Percentiles rank a stretch among this genome's conserved stretches.
These are phyloP conservation scores for Saccharomyces mikatae DNA, from an alignment of 805 yeast species.

Conservation along the genomic window DNA sequence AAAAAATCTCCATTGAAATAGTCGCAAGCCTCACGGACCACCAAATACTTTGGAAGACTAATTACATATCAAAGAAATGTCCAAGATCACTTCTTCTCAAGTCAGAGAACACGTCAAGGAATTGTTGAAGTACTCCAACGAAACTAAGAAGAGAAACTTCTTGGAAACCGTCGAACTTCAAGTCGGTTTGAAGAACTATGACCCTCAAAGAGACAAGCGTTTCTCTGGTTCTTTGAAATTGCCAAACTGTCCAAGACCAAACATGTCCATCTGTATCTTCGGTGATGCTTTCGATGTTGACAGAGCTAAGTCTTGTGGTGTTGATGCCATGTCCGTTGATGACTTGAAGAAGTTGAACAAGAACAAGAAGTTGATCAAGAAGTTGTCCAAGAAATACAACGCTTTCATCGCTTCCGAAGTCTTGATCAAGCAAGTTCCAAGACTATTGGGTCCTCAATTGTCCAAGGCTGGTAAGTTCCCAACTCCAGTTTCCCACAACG, in stretches of 20 bases:
- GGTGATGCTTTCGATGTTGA: slow-evolving; percentile 99
- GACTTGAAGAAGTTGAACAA: slow-evolving; percentile 99
- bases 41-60: slow-evolving; percentile 73
- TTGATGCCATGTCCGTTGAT: slow-evolving; percentile 99
- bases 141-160: slow-evolving; percentile 99
- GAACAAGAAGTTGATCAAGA: slow-evolving; percentile 99
- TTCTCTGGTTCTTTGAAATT: slow-evolving; percentile 99
- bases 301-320: slow-evolving; percentile 99
- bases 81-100: slow-evolving; percentile 84
- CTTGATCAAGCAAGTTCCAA: slow-evolving; percentile 99
- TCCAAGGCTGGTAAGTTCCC: slow-evolving; percentile 99
- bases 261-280: slow-evolving; percentile 99
- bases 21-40: slow-evolving; percentile 48
- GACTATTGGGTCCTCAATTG: slow-evolving; percentile 99
- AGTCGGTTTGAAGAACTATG: slow-evolving; percentile 99
- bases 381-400: slow-evolving; percentile 99
- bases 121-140: slow-evolving; percentile 81
- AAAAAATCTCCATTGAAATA: slow-evolving; percentile 4
- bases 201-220: slow-evolving; percentile 99
- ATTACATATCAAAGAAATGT: slow-evolving; percentile 40
- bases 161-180: slow-evolving; percentile 99
- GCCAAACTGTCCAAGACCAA: slow-evolving; percentile 99
- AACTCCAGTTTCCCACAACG: slow-evolving; percentile 99
- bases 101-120: slow-evolving; percentile 95
- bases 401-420: slow-evolving; percentile 99